Evolutionary conservation across 495 filamentous ascomycete genomes (phyloP).

Genomic region (Platismatia glauca): DNA sequence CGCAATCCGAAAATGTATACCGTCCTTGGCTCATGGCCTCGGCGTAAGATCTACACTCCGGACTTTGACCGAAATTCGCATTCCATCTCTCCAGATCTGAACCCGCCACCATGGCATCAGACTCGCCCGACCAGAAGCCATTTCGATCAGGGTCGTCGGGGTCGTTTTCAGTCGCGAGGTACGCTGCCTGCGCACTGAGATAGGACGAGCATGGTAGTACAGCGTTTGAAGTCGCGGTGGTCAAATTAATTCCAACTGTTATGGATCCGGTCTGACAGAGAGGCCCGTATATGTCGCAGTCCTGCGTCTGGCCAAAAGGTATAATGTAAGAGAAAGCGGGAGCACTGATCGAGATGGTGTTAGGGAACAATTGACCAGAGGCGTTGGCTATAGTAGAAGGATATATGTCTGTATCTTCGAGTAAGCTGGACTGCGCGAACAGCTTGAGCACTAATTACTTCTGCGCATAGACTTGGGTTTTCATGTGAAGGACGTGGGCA

Average conservation of each 20-base stretch:
- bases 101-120: too few species aligned
- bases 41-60: slow-evolving; percentile 1
- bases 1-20: background rate
- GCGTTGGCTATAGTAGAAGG: too few species aligned
- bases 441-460: too few species aligned
- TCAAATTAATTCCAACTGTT: slow-evolving; percentile 5
- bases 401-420: too few species aligned
- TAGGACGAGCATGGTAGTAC: slow-evolving; percentile 15
- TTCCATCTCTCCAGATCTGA: too few species aligned
- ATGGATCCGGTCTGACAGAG: slow-evolving; percentile 11
- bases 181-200: slow-evolving; percentile 6
- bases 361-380: background rate
- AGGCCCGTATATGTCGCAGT: slow-evolving; percentile 10
- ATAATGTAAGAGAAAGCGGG: slow-evolving; percentile 5
- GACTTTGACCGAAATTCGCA: slow-evolving; percentile 3
- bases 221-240: background rate
- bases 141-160: too few species aligned
- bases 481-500: too few species aligned
- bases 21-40: background rate
- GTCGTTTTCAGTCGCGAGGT: background rate
- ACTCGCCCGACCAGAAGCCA: too few species aligned
- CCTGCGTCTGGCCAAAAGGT: slow-evolving; percentile 2
- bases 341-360: background rate
- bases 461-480: too few species aligned
- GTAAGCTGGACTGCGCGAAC: too few species aligned